These are phyloP conservation scores for Salix suchowensis DNA, from an alignment of 345 rosid species.

Conservation along the genomic window DNA sequence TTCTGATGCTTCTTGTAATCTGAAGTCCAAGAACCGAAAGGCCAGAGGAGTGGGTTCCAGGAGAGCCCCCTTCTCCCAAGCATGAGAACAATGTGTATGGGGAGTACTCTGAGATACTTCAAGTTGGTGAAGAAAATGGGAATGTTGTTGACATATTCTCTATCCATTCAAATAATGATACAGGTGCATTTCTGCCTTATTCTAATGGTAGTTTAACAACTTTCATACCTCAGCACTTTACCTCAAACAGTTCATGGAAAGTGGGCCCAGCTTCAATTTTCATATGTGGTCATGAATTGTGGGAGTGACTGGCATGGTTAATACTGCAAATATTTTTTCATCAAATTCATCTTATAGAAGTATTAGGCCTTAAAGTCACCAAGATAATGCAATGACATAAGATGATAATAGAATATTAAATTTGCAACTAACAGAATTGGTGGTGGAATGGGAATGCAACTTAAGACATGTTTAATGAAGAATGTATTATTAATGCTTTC, in stretches of 20 bases:
- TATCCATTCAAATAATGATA: constrained; percentile 44
- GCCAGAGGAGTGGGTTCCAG: constrained; percentile 96
- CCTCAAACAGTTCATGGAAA: not conserved
- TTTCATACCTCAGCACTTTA: not conserved
- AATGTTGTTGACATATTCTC: constrained; percentile 82
- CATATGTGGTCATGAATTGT: too few relatives aligned
- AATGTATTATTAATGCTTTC: too few relatives aligned
- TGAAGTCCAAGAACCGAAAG: constrained; percentile 65
- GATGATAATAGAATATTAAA: too few relatives aligned
- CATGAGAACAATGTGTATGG: constrained; percentile 31
- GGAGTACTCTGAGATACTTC: constrained; percentile 38
- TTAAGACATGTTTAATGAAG: not conserved
- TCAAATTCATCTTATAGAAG: too few relatives aligned
- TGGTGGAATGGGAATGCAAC: not conserved
- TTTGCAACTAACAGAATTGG: too few relatives aligned
- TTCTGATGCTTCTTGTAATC: constrained; percentile 16
- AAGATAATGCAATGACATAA: too few relatives aligned
- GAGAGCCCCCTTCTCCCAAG: constrained; percentile 40
- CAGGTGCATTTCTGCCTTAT: constrained; percentile 37
- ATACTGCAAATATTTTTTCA: too few relatives aligned
- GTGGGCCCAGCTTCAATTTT: too few relatives aligned
- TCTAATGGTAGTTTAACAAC: not conserved
- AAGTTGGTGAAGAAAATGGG: constrained; percentile 39
- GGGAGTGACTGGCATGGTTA: too few relatives aligned
- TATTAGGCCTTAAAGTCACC: too few relatives aligned